phyloP scores from a whole-genome alignment of 257 asterid species.

The Capsicum chinense region DNA sequence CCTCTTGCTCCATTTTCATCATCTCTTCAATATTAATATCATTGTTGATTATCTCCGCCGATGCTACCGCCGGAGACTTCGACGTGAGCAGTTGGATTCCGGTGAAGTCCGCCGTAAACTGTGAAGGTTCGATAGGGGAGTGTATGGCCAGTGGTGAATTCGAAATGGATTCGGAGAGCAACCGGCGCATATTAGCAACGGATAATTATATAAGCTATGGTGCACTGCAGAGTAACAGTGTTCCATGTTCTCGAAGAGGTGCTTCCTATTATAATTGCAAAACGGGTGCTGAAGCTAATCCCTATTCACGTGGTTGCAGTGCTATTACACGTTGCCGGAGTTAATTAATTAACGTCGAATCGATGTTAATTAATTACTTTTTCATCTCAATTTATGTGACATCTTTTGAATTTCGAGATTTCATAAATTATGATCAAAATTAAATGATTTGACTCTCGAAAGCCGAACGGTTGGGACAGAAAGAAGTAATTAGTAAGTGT shows the following conservation, averaged over 20 bases:
- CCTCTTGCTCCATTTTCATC: slow-evolving; percentile 27
- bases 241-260: slow-evolving; percentile 79
- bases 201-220: slow-evolving; percentile 82
- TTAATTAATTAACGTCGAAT: slow-evolving; percentile 21
- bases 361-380: background rate
- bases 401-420: too few relatives aligned
- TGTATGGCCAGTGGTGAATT: slow-evolving; percentile 68
- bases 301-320: slow-evolving; percentile 75
- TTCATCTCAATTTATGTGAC: too few relatives aligned
- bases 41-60: background rate
- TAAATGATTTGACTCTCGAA: too few relatives aligned
- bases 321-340: slow-evolving; percentile 85
- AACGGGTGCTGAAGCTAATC: slow-evolving; percentile 81
- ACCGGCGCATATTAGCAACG: slow-evolving; percentile 69
- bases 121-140: slow-evolving; percentile 61
- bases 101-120: slow-evolving; percentile 33
- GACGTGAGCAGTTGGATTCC: slow-evolving; percentile 30
- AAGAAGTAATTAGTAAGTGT: background rate
- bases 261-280: slow-evolving; percentile 91
- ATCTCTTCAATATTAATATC: slow-evolving; percentile 25
- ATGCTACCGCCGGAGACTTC: slow-evolving; percentile 25
- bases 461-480: too few relatives aligned
- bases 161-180: slow-evolving; percentile 63
- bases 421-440: too few relatives aligned
- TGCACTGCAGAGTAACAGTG: slow-evolving; percentile 74